phyloP scores from a whole-genome alignment of 1,139 yeast genomes.

The Saccharomyces hybrid region DNA sequence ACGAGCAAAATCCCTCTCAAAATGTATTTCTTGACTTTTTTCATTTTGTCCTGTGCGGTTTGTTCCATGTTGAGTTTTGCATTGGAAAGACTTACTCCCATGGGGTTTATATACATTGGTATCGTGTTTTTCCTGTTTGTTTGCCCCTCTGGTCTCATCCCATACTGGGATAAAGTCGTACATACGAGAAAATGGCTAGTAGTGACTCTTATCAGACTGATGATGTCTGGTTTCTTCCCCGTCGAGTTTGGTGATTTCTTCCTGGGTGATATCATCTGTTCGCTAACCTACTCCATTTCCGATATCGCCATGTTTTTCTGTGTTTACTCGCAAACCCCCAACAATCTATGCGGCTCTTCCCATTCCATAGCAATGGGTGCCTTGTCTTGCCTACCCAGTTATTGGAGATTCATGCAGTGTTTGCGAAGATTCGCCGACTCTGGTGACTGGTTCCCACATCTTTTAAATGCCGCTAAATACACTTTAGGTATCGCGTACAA shows the following conservation, averaged over 20 bases:
- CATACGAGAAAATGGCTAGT: conserved; percentile 55
- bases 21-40: conserved; percentile 51
- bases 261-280: conserved; percentile 82
- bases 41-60: conserved; percentile 49
- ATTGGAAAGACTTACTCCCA: conserved; percentile 73
- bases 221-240: conserved; percentile 80
- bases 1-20: conserved; percentile 30
- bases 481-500: conserved; percentile 58
- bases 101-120: conserved; percentile 56
- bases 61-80: conserved; percentile 70
- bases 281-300: conserved; percentile 80
- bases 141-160: conserved; percentile 38
- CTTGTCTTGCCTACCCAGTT: conserved; percentile 72
- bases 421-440: conserved; percentile 86
- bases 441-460: conserved; percentile 93
- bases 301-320: conserved; percentile 83
- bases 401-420: conserved; percentile 89
- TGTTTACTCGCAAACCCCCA: conserved; percentile 48
- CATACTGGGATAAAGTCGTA: conserved; percentile 28
- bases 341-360: conserved; percentile 61
- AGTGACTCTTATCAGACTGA: conserved; percentile 60
- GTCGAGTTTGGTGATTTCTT: conserved; percentile 94
- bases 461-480: conserved; percentile 84
- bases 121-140: conserved; percentile 44
- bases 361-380: conserved; percentile 75